These are phyloP conservation scores for Mycena chlorophos DNA, from an alignment of 768 basidiomycete species.

Conservation along the genomic window DNA sequence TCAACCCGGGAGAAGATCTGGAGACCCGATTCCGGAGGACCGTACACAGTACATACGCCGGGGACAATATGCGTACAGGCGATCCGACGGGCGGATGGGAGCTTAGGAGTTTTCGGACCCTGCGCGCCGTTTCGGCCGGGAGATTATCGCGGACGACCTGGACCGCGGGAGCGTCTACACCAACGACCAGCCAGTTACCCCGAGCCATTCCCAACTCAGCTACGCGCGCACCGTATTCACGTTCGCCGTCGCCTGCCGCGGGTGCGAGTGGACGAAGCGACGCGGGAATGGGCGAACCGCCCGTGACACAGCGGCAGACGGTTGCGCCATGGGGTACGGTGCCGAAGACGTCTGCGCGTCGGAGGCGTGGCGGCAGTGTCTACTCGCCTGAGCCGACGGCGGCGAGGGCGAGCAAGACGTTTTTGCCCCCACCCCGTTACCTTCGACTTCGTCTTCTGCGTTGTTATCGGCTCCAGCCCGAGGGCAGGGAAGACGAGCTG, in stretches of 20 bases:
- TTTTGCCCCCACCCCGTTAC: slow-evolving; percentile 3
- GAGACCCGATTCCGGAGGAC: neutral
- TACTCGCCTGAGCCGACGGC: slow-evolving; percentile 14
- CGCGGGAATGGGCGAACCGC: no score
- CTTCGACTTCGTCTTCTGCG: slow-evolving; percentile 6
- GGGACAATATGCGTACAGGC: slow-evolving; percentile 64
- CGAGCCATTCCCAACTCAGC: slow-evolving; percentile 7
- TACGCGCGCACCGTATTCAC: slow-evolving; percentile 5
- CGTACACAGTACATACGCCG: slow-evolving; percentile 45
- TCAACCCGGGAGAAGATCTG: neutral
- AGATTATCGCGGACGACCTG: slow-evolving; percentile 15
- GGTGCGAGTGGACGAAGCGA: neutral
- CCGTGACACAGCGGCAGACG: no score
- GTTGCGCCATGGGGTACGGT: slow-evolving; percentile 13
- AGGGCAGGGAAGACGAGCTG: no score
- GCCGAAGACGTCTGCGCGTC: slow-evolving; percentile 12
- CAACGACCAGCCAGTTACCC: no score
- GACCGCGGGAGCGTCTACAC: no score
- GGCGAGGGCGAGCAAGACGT: neutral
- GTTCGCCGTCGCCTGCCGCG: neutral
- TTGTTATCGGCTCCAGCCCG: no score
- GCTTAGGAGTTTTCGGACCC: slow-evolving; percentile 56
- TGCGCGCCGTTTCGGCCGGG: slow-evolving; percentile 40
- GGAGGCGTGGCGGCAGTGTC: slow-evolving; percentile 1
- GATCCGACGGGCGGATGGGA: slow-evolving; percentile 50